A percentile compares a stretch with the other conserved stretches of the same genome.
phyloP scores from a whole-genome alignment of 345 rosid genomes.

The Gossypium longicalyx region DNA sequence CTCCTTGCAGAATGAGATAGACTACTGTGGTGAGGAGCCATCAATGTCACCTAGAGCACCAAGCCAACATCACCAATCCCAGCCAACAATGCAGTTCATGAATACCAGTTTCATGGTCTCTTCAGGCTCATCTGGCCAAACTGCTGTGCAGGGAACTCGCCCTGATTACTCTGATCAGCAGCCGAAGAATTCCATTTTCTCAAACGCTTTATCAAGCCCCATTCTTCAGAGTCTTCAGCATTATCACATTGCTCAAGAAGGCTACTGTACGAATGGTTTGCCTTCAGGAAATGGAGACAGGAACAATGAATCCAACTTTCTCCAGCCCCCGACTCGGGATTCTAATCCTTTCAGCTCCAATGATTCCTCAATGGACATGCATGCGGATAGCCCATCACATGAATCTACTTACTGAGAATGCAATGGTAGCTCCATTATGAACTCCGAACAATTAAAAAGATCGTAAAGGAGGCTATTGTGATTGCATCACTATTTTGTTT shows the following conservation, averaged over 20 bases:
- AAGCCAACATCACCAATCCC: slow-evolving; percentile 43
- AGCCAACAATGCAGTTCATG: slow-evolving; percentile 38
- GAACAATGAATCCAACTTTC: slow-evolving; percentile 34
- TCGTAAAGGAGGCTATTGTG: slow-evolving; percentile 9
- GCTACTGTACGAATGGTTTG: slow-evolving; percentile 35
- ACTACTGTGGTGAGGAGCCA: slow-evolving; percentile 48
- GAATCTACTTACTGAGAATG: slow-evolving; percentile 24
- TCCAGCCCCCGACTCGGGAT: slow-evolving; percentile 57
- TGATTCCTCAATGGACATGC: slow-evolving; percentile 90
- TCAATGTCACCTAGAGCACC: slow-evolving; percentile 63
- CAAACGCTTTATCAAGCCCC: slow-evolving; percentile 81
- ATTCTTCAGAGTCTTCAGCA: slow-evolving; percentile 65
- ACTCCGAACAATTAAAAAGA: slow-evolving; percentile 13
- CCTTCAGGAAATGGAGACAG: slow-evolving; percentile 40
- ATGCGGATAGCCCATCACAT: slow-evolving; percentile 41
- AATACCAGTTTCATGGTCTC: slow-evolving; percentile 41
- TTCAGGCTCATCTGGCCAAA: slow-evolving; percentile 56
- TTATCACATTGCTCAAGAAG: slow-evolving; percentile 67
- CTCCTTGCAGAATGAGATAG: slow-evolving; percentile 49
- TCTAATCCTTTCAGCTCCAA: slow-evolving; percentile 55
- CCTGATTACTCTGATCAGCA: slow-evolving; percentile 67
- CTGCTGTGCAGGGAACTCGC: slow-evolving; percentile 41
- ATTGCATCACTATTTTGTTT: slow-evolving; percentile 14
- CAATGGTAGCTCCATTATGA: slow-evolving; percentile 9
- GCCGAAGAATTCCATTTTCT: slow-evolving; percentile 70